Percentiles rank a stretch among this genome's conserved stretches.
phyloP scores from a whole-genome alignment of 352 stramenopile species.

The Blastocystis sp. region DNA sequence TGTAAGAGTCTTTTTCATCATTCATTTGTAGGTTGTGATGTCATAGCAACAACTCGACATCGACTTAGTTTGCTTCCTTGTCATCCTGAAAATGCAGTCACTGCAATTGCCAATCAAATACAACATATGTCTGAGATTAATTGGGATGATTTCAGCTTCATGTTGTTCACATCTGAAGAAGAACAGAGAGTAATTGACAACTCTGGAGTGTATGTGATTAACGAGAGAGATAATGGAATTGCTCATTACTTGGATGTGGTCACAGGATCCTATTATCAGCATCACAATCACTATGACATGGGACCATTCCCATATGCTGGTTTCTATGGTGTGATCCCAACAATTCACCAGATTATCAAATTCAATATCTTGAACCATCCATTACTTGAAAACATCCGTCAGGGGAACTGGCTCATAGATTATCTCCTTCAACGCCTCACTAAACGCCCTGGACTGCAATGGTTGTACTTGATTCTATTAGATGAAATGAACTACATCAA shows the following conservation, averaged over 20 bases:
- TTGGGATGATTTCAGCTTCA: conserved; percentile 16
- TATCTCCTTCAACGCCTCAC: conserved; percentile 40
- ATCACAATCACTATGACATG: conserved; percentile 28
- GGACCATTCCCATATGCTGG: conserved; percentile 65
- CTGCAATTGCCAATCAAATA: background rate
- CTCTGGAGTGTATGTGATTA: conserved; percentile 41
- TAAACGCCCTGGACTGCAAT: background rate
- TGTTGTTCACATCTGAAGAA: conserved; percentile 65
- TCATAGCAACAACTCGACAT: background rate
- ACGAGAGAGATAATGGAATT: background rate
- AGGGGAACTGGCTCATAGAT: conserved; percentile 68
- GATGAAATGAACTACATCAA: conserved; percentile 54
- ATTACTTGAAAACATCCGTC: conserved; percentile 63
- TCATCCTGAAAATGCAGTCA: conserved; percentile 3
- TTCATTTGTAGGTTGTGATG: background rate
- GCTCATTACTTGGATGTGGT: background rate
- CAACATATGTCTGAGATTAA: background rate
- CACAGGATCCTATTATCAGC: background rate
- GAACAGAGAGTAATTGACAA: conserved; percentile 47
- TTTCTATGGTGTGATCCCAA: conserved; percentile 57
- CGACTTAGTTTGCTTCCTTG: background rate
- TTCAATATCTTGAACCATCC: conserved; percentile 67
- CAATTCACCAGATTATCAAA: conserved; percentile 33
- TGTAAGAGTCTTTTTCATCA: background rate
- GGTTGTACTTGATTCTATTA: background rate